Base-by-base conservation (phyloP, 2,329 filamentous ascomycete species). In the Venturia oleaginea region DNA sequence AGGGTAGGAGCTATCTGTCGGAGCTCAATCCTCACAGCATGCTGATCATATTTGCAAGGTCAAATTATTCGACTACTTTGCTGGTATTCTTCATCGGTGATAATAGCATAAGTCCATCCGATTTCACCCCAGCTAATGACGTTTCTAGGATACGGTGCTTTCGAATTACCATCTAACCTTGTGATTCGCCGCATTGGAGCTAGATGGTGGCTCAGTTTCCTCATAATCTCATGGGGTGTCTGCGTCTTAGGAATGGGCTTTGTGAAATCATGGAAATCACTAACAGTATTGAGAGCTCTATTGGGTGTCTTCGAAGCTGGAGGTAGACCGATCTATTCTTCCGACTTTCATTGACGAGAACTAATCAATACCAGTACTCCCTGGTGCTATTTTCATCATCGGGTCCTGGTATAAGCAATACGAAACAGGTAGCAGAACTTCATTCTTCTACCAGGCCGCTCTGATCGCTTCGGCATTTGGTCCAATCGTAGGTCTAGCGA, bases 401-500 rank as follows among this genome's bases (percentile, higher is more conserved):
- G 65, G 51, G 51, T 65, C 66, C 61, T 68, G 68, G 68, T 67
- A 68, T 34, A 57, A 65, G 30, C 61, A 67, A 59, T 68, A 65
- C 59, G 67, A 72, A 62, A 71, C 69, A 4, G 70, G 69, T 5
- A 70, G 68, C 59, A 62, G 71, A 24, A 68, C 71, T 1, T 71
- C 70, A 3, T 59, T 70, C 5, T 71, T 71, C 46, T 71, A 70
- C 48, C 69, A 70, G 69, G 72, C 71, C 10, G 66, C 72, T 1
- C 66, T 73, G 24, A 59, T 74, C 5, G 67, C 71, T 4, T 71
- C 70, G 15, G 73, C 69, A 0, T 75, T 75, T 57, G 73, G 72
- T 2, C 72, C 72, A 0, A 73, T 75, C 46, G 69, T 71, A 66
- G 43, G 69, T 66, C n/a, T 7, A 42, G 6, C 38, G 6, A 3